Evolutionary conservation across 2,329 filamentous ascomycete genomes (phyloP).

Genomic region (Aspergillus flavus): DNA sequence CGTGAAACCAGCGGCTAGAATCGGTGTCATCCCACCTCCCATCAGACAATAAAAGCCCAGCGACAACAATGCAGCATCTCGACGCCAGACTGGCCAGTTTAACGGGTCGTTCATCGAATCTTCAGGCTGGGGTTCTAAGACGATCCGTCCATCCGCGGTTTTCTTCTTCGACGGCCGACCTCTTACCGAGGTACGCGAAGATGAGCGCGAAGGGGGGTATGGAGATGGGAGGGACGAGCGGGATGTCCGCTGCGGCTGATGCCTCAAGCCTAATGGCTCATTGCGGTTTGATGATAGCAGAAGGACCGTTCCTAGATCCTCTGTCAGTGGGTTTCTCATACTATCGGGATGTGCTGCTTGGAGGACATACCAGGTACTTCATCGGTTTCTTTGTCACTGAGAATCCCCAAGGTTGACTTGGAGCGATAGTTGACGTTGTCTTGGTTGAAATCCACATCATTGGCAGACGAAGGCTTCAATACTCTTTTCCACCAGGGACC

Average conservation of each 20-base stretch:
- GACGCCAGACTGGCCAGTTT: conserved; percentile 83
- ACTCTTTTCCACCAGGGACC: conserved; percentile 25
- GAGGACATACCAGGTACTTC: conserved; percentile 75
- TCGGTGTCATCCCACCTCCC: conserved; percentile 87
- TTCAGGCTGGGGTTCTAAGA: conserved; percentile 88
- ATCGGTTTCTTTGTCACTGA: conserved; percentile 78
- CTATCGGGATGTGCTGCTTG: neutral
- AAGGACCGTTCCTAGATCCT: conserved; percentile 59
- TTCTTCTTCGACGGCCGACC: conserved; percentile 61
- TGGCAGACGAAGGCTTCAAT: conserved; percentile 14
- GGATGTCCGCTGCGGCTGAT: conserved; percentile 64
- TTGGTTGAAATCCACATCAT: conserved; percentile 7
- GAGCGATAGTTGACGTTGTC: conserved; percentile 32
- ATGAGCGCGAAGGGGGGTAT: conserved; percentile 43
- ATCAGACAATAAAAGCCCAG: conserved; percentile 92
- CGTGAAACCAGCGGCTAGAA: conserved; percentile 87
- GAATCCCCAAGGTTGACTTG: conserved; percentile 71
- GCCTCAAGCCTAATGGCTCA: conserved; percentile 62
- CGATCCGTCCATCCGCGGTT: conserved; percentile 78
- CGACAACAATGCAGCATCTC: conserved; percentile 77
- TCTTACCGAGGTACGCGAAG: conserved; percentile 33
- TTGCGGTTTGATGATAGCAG: conserved; percentile 63
- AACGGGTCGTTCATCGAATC: conserved; percentile 88
- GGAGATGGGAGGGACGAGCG: conserved; percentile 56
- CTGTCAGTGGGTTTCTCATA: conserved; percentile 11